These are phyloP conservation scores for Fusarium vanettenii DNA, from an alignment of 2,329 filamentous ascomycete species.

Conservation along the genomic window DNA sequence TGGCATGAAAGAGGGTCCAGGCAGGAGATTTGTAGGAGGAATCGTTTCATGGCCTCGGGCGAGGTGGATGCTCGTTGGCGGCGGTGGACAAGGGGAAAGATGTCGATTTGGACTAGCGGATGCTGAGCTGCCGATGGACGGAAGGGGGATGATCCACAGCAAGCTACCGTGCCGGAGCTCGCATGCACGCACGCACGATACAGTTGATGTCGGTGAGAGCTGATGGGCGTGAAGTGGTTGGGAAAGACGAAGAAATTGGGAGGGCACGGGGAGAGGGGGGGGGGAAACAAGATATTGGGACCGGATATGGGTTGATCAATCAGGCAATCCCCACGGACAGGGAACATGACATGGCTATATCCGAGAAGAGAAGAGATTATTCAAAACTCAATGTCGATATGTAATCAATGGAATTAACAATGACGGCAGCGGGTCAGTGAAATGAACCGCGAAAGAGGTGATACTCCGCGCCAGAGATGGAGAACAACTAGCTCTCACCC, in stretches of 20 bases:
- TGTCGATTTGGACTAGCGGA: conserved; percentile 17
- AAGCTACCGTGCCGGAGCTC: neutral
- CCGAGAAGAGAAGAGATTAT: neutral
- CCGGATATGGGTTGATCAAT: conserved; percentile 9
- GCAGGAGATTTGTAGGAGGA: conserved; percentile 17
- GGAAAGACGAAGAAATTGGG: neutral
- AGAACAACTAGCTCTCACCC: neutral
- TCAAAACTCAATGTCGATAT: neutral
- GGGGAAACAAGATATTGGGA: neutral
- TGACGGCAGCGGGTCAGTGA: neutral
- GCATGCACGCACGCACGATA: conserved; percentile 1
- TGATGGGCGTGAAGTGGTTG: neutral
- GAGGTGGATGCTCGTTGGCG: conserved; percentile 14
- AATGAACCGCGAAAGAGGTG: neutral
- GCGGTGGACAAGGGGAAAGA: neutral
- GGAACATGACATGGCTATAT: neutral
- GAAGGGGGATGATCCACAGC: neutral
- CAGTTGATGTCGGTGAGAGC: conserved; percentile 31
- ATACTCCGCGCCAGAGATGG: neutral
- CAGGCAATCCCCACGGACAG: neutral
- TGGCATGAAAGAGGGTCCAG: conserved; percentile 1
- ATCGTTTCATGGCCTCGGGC: conserved; percentile 18
- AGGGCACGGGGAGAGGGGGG: neutral
- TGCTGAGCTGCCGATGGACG: conserved; percentile 14
- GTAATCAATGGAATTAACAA: neutral